Conservation (phyloP, 495 filamentous ascomycete genomes). For the Aeminium ludgeri region DNA sequence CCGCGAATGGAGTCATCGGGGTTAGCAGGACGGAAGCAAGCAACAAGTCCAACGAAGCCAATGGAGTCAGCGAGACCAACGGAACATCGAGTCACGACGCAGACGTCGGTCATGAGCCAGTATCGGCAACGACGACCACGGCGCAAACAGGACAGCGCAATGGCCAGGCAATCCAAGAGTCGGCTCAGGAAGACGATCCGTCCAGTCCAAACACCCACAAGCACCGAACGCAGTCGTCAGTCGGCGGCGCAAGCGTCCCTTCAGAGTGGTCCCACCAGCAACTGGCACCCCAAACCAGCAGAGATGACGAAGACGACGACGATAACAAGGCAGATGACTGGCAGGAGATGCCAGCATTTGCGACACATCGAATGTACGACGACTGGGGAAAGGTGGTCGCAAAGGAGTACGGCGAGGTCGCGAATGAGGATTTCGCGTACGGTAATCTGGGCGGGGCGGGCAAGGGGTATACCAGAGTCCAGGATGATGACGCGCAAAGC, state of each 20-base stretch:
- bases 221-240: background rate
- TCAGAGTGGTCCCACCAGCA: constrained; percentile 92
- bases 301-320: constrained; percentile 22
- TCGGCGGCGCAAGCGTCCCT: background rate
- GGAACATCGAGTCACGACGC: background rate
- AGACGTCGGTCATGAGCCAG: no score
- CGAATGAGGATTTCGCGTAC: constrained; percentile 59
- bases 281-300: constrained; percentile 34
- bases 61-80: background rate
- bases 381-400: constrained; percentile 81
- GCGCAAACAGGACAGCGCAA: background rate
- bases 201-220: no score
- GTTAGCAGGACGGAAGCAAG: background rate
- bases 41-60: no score
- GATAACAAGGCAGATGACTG: constrained; percentile 49
- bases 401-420: constrained; percentile 46
- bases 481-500: constrained; percentile 82
- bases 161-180: background rate
- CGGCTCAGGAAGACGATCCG: background rate
- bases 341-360: constrained; percentile 88
- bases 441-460: constrained; percentile 66
- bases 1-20: background rate
- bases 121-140: background rate
- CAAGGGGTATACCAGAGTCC: constrained; percentile 84
- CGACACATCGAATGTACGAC: constrained; percentile 85